Percentiles rank a stretch among this genome's conserved stretches.
These are phyloP conservation scores for Oryza punctata DNA, from an alignment of 176 grass and related monocot species.

Conservation along the genomic window DNA sequence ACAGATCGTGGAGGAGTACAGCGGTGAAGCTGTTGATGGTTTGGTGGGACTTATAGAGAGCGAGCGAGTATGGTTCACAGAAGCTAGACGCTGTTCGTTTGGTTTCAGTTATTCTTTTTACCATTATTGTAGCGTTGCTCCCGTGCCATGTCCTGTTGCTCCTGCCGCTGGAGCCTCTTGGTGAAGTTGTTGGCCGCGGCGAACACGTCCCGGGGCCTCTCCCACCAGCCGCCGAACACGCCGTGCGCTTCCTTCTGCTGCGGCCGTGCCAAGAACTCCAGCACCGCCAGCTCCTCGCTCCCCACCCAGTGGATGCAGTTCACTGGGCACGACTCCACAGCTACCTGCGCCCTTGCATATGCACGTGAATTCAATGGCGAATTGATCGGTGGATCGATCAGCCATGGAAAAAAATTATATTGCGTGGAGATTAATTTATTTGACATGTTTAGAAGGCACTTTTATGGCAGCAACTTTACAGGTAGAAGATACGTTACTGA, in stretches of 20 bases:
- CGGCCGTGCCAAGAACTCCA: constrained; percentile 39
- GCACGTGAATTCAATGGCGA: background rate
- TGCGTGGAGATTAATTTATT: background rate
- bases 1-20: too few relatives aligned
- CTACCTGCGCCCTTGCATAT: constrained; percentile 43
- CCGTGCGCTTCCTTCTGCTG: constrained; percentile 48
- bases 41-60: too few relatives aligned
- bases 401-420: background rate
- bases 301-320: constrained; percentile 67
- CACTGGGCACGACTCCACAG: constrained; percentile 60
- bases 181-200: constrained; percentile 40
- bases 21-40: too few relatives aligned
- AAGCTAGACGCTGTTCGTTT: background rate
- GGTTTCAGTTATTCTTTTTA: background rate
- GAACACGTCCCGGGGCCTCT: constrained; percentile 42
- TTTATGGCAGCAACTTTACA: too few relatives aligned
- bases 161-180: constrained; percentile 31
- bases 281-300: constrained; percentile 42
- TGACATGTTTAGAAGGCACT: too few relatives aligned
- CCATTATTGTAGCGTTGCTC: constrained; percentile 3
- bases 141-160: constrained; percentile 21
- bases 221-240: constrained; percentile 51
- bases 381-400: background rate
- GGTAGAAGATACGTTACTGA: too few relatives aligned
- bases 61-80: too few relatives aligned